These are phyloP conservation scores for Hypoxylon fuscum DNA, from an alignment of 495 filamentous ascomycete genomes.

Conservation along the genomic window DNA sequence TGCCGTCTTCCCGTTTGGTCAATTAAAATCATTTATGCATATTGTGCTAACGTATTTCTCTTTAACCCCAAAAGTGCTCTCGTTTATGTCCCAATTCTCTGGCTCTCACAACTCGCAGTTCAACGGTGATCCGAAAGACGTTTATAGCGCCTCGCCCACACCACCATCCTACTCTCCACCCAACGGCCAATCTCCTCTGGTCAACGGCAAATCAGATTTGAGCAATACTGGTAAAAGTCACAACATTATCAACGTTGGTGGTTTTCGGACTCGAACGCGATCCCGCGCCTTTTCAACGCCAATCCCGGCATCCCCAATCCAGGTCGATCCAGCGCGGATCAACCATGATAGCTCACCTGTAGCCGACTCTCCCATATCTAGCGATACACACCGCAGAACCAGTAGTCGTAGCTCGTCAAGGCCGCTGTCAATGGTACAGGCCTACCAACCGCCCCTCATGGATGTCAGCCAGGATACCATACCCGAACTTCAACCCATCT, in stretches of 20 bases:
- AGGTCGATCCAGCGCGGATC: slow-evolving; percentile 31
- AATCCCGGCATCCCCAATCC: slow-evolving; percentile 36
- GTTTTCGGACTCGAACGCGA: slow-evolving; percentile 39
- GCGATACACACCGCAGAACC: slow-evolving; percentile 38
- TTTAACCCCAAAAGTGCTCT: slow-evolving; percentile 55
- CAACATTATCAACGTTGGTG: slow-evolving; percentile 37
- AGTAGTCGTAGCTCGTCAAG: slow-evolving; percentile 53
- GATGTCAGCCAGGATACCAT: slow-evolving; percentile 84
- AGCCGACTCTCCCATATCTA: slow-evolving; percentile 33
- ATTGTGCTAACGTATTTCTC: slow-evolving; percentile 26
- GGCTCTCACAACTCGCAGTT: slow-evolving; percentile 42
- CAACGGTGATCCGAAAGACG: slow-evolving; percentile 39
- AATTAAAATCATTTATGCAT: slow-evolving; percentile 36
- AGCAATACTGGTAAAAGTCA: slow-evolving; percentile 40
- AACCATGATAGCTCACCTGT: slow-evolving; percentile 48
- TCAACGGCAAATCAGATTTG: slow-evolving; percentile 29
- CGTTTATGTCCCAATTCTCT: slow-evolving; percentile 68
- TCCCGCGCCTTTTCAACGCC: slow-evolving; percentile 42
- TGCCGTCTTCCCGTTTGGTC: neutral
- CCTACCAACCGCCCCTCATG: slow-evolving; percentile 88
- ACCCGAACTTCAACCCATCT: slow-evolving; percentile 93
- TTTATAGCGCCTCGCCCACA: slow-evolving; percentile 50
- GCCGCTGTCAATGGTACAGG: slow-evolving; percentile 72
- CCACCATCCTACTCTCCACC: slow-evolving; percentile 49
- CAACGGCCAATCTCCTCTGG: slow-evolving; percentile 25